Evolutionary conservation across 2,329 filamentous ascomycete genomes (phyloP).

Genomic region (Colletotrichum paranaense): DNA sequence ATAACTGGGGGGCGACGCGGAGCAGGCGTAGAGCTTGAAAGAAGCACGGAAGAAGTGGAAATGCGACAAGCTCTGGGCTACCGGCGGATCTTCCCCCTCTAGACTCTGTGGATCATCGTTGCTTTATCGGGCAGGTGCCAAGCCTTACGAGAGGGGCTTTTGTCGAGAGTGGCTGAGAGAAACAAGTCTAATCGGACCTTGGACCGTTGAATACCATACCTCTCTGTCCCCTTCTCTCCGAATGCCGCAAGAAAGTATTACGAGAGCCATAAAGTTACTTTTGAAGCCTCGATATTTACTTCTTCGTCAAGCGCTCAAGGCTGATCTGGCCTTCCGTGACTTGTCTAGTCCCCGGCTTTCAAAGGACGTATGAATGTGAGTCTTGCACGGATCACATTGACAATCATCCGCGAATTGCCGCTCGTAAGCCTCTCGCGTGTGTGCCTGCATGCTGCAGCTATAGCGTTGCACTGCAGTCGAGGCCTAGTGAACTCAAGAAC

Average conservation of each 20-base stretch:
- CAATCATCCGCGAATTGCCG: neutral
- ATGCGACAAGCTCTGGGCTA: conserved; percentile 1
- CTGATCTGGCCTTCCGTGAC: neutral
- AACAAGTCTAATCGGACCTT: conserved; percentile 5
- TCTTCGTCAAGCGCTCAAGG: neutral
- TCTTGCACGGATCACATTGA: neutral
- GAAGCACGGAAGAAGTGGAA: neutral
- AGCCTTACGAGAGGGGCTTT: conserved; percentile 25
- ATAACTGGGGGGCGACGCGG: neutral
- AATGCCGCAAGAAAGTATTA: neutral
- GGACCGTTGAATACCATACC: neutral
- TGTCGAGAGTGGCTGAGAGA: conserved; percentile 16
- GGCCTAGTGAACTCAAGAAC: neutral
- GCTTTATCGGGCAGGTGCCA: conserved; percentile 34
- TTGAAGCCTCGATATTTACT: neutral
- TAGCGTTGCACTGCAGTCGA: neutral
- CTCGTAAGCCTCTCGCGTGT: neutral
- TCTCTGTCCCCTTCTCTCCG: neutral
- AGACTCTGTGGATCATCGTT: conserved; percentile 23
- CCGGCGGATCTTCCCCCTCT: conserved; percentile 3
- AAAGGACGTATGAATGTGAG: neutral
- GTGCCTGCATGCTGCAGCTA: conserved; percentile 16
- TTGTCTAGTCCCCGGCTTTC: neutral
- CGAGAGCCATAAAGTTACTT: conserved; percentile 1
- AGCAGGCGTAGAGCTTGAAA: neutral